A percentile compares a stretch with the other conserved stretches of the same genome.
Conservation (phyloP, 2,329 filamentous ascomycete species). For the Paecilomyces formosus region DNA sequence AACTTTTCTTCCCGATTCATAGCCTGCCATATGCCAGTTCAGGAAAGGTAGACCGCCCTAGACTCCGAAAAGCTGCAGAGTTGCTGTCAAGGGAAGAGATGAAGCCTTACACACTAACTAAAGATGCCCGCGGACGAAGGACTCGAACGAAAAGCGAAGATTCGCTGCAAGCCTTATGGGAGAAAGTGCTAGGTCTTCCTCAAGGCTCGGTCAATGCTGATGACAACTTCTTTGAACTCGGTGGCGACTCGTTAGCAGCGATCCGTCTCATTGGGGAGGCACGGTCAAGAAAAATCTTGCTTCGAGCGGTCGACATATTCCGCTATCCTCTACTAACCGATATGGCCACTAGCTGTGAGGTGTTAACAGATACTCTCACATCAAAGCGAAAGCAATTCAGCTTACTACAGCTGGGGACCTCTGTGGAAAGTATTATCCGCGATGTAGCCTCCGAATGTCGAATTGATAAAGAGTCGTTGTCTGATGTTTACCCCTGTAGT, state of each 20-base stretch:
- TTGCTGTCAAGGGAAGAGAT: conserved; percentile 25
- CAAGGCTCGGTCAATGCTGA: conserved; percentile 32
- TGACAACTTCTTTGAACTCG: conserved; percentile 41
- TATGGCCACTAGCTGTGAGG: conserved; percentile 30
- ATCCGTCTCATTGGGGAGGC: conserved; percentile 40
- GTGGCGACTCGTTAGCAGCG: conserved; percentile 41
- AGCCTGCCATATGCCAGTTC: conserved; percentile 36
- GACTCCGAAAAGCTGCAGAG: conserved; percentile 29
- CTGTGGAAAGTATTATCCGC: conserved; percentile 14
- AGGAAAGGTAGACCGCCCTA: conserved; percentile 35
- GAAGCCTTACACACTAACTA: conserved; percentile 21
- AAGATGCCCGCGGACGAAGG: conserved; percentile 9
- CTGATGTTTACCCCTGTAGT: conserved; percentile 38
- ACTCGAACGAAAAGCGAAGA: conserved; percentile 21
- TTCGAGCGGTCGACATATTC: conserved; percentile 40
- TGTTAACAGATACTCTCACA: neutral
- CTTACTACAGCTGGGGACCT: conserved; percentile 15
- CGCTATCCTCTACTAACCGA: conserved; percentile 35
- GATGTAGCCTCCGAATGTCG: conserved; percentile 24
- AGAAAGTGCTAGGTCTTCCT: conserved; percentile 29
- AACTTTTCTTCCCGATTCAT: conserved; percentile 35
- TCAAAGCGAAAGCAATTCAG: conserved; percentile 18
- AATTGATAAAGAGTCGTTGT: conserved; percentile 20
- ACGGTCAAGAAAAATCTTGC: conserved; percentile 29
- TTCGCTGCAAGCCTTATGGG: conserved; percentile 30